Base-by-base conservation (phyloP, 768 basidiomycete genomes). In the Hygrocybe coccinea region DNA sequence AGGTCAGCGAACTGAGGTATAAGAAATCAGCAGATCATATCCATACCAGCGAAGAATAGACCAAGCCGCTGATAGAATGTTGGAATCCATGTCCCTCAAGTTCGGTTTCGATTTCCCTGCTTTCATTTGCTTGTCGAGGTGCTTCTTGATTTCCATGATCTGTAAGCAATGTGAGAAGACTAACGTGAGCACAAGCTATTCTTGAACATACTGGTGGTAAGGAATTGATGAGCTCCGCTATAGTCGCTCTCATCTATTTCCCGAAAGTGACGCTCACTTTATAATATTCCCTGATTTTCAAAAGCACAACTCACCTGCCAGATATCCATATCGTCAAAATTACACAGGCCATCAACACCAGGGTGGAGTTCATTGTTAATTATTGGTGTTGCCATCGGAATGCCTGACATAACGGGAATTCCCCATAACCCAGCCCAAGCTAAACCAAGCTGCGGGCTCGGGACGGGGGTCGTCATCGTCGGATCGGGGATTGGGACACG, bases 21-120 rank as follows among this genome's bases (percentile, higher is more conserved):
- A 35, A 45, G 44, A n/a, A 46, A 5, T 2, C 29, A 8, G 29
- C 8, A 17, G 29, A 35, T 44, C 33, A 37, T 35, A 29, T 14
- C 61, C 62, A 43, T 62, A 83, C 85, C 85, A 87, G 45, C 84
- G 78, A 46, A 88, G 68, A 25, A 87, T 68, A 1, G 75, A 74
- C 86, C 86, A 87, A 0, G 85, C 84, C 1, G 85, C 84, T 5
- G 81, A 78, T 8, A 77, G 68, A 36, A 86, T 62, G 0, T 60
- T 56, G 1, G 74, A 67, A 52, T 81, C 75, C 49, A 84, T 71
- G 41, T 85, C 81, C 60, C 74, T 74, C 50, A 84, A 62, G 46
- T 75, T 78, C 3, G 80, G 82, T 60, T 81, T 84, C n/a, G 70
- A 72, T 51, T 79, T 80, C 5, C 82, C 82, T n/a, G 66, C 65